Percentiles rank a stretch among this genome's conserved stretches.
These are phyloP conservation scores for Lobosporangium transversale DNA, from an alignment of 192 early-diverging fungal genomes.

Conservation along the genomic window DNA sequence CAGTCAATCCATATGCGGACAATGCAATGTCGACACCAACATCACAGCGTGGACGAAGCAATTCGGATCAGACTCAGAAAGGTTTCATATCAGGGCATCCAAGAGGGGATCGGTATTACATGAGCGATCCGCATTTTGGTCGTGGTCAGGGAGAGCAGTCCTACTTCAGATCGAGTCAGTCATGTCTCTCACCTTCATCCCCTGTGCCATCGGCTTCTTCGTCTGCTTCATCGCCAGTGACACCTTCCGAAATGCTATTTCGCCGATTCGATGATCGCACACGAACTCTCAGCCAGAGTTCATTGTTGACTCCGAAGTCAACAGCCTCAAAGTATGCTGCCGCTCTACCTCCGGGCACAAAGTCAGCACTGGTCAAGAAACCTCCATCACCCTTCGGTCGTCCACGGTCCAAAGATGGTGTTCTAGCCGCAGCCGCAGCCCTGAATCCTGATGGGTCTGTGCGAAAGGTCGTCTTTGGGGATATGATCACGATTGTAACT, in stretches of 20 bases:
- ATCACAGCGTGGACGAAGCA: slow-evolving; percentile 7
- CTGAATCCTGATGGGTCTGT: slow-evolving; percentile 11
- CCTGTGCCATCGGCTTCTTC: not conserved
- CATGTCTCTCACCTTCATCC: not conserved
- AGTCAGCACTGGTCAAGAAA: slow-evolving; percentile 26
- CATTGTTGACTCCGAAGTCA: no score
- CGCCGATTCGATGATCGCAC: slow-evolving; percentile 18
- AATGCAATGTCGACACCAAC: slow-evolving; percentile 1
- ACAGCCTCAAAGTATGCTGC: not conserved
- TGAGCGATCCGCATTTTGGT: no score
- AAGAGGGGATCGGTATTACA: no score
- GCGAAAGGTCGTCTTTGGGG: slow-evolving; percentile 36
- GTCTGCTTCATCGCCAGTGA: not conserved
- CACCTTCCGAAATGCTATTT: slow-evolving; percentile 25
- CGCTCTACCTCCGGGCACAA: not conserved
- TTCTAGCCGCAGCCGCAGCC: no score
- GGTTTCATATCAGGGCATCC: slow-evolving; percentile 8
- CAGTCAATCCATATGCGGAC: slow-evolving; percentile 25
- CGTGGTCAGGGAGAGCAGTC: not conserved
- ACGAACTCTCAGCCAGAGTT: not conserved
- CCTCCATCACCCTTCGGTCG: slow-evolving; percentile 35
- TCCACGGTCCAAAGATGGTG: slow-evolving; percentile 35
- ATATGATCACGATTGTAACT: slow-evolving; percentile 43
- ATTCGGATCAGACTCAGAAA: slow-evolving; percentile 5
- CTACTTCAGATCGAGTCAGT: not conserved